Evolutionary conservation across 2,329 filamentous ascomycete species (phyloP), one percentile per base, ranked within the genome.

Genomic region (Colletotrichum orbiculare): DNA sequence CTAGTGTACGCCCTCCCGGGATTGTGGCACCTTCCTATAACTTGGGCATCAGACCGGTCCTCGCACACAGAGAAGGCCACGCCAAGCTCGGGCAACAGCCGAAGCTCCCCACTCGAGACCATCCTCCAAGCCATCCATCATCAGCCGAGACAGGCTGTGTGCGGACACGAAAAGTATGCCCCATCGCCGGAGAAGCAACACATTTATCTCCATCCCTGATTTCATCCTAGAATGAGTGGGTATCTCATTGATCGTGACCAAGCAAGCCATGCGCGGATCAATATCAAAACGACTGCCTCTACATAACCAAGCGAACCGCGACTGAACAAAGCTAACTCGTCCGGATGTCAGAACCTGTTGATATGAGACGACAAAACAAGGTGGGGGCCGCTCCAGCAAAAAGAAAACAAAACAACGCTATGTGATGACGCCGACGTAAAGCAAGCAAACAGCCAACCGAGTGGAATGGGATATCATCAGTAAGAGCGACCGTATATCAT

Each of bases 211-310:
- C 64, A 66, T 35, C 52, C 52, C 17, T 45, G 15, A 13, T 43
- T 60, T 50, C 53, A 59, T 59, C 60, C 34, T 15, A 56, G 50
- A 59, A 53, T 57, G 49, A 53, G 53, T 53, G 64, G 63, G 64
- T 66, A 66, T 66, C 64, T 59, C 60, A 43, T 59, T 54, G 53
- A 54, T 66, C 54, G 60, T 64, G 54, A 64, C 25, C 25, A 25
- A 25, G 54, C 34, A 64, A 66, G 53, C 64, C 54, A 59, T 39
- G 49, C 53, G 38, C 60, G 42, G 39, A 59, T 47, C 47, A 59
- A 50, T 34, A 63, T 49, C 8, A 52, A 38, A 49, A 63, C 25
- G 41, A 8, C 12, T 49, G 50, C 25, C 43, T 66, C 58, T 66
- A 41, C 42, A 34, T 13, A 41, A 12, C 54, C 35, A 25, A 9